A percentile compares a stretch with the other conserved stretches of the same genome.
phyloP scores from a whole-genome alignment of 2,329 filamentous ascomycete species.

The Fusarium penzigii region DNA sequence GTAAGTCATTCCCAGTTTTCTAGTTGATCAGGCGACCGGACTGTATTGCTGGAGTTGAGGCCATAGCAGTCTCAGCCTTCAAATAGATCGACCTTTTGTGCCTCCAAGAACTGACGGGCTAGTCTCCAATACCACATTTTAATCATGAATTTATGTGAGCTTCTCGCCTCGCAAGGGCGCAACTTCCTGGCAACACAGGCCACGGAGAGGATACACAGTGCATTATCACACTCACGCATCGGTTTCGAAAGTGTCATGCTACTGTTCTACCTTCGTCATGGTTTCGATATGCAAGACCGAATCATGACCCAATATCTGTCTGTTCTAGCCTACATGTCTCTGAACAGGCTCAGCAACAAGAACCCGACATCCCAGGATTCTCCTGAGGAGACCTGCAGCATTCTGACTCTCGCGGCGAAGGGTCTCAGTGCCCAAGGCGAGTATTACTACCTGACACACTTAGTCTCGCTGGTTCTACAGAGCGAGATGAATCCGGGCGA shows the following conservation, averaged over 20 bases:
- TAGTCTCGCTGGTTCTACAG: too few species aligned
- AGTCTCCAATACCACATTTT: neutral
- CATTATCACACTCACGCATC: too few species aligned
- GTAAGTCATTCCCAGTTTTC: too few species aligned
- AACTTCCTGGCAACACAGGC: neutral
- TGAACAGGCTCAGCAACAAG: neutral
- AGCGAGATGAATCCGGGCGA: too few species aligned
- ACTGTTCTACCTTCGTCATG: conserved; percentile 11
- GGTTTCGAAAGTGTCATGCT: conserved; percentile 13
- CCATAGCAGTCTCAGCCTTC: too few species aligned
- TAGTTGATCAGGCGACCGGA: too few species aligned
- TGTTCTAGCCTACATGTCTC: conserved; percentile 1
- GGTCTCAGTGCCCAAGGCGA: conserved; percentile 4
- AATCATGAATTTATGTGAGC: neutral
- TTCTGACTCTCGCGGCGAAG: conserved; percentile 2
- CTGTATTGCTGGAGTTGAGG: neutral
- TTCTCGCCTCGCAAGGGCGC: neutral
- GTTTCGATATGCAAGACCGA: conserved; percentile 9
- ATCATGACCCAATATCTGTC: conserved; percentile 7
- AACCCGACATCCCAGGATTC: too few species aligned
- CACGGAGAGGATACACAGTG: neutral
- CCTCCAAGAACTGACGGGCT: too few species aligned
- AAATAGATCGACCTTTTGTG: too few species aligned
- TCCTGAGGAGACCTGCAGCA: conserved; percentile 2
- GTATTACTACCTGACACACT: conserved; percentile 6